These are phyloP conservation scores for Marasmius tenuissimus DNA, from an alignment of 1,284 basidiomycete genomes.

Conservation along the genomic window DNA sequence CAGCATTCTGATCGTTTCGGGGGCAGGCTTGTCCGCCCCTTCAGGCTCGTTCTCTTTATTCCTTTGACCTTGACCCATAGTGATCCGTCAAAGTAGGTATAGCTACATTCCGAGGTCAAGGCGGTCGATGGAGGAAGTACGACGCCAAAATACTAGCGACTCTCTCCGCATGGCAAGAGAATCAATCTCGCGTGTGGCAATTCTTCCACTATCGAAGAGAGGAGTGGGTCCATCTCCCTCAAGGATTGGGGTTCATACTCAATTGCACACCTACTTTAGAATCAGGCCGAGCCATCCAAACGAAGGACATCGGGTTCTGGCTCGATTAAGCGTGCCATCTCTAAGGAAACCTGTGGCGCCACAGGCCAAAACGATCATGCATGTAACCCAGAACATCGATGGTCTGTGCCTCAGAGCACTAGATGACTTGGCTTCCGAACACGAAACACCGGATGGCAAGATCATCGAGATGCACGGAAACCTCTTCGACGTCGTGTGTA, in stretches of 20 bases:
- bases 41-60: constrained; percentile 39
- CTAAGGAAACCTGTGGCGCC: constrained; percentile 29
- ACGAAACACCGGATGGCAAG: constrained; percentile 16
- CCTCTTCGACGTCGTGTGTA: constrained; percentile 44
- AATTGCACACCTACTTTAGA: constrained; percentile 20
- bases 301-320: constrained; percentile 43
- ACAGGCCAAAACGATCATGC: constrained; percentile 29
- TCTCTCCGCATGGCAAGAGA: constrained; percentile 49
- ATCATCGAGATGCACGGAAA: constrained; percentile 55
- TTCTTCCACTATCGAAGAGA: constrained; percentile 64
- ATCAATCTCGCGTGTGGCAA: constrained; percentile 61
- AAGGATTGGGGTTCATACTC: neutral
- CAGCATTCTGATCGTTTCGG: constrained; percentile 53
- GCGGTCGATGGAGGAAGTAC: constrained; percentile 55
- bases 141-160: constrained; percentile 51
- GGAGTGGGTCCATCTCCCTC: constrained; percentile 32
- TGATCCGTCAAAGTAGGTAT: constrained; percentile 40
- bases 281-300: constrained; percentile 40
- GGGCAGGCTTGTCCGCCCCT: constrained; percentile 59
- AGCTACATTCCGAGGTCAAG: constrained; percentile 58
- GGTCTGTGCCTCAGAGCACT: constrained; percentile 42
- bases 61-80: neutral
- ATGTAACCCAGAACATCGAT: constrained; percentile 57
- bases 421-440: constrained; percentile 14
- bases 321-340: constrained; percentile 30